Conservation (phyloP, 129 eudicot genomes). For the Gnaphalium uliginosum region DNA sequence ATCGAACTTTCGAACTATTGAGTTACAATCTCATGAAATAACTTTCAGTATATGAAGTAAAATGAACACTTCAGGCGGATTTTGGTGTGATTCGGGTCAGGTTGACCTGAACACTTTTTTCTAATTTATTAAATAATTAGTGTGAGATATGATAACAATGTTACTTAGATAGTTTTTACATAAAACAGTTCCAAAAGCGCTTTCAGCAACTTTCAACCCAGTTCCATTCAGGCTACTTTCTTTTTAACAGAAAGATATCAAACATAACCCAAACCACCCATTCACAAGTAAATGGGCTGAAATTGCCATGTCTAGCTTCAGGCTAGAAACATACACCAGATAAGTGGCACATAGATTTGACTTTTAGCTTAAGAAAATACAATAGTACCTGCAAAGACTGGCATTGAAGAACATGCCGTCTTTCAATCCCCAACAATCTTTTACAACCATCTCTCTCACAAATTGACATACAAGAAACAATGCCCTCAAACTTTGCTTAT, state of each 20-base stretch:
- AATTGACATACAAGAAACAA: constrained; percentile 63
- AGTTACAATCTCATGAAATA: constrained; percentile 7
- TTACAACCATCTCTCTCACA: constrained; percentile 50
- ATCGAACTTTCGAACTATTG: background rate
- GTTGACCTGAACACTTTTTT: too few species aligned
- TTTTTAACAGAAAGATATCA: too few species aligned
- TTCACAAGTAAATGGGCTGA: too few species aligned
- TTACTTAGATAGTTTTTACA: too few species aligned
- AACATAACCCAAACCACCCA: too few species aligned
- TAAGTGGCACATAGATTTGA: background rate
- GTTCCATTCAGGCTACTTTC: too few species aligned
- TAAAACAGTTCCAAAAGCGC: too few species aligned
- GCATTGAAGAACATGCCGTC: constrained; percentile 65
- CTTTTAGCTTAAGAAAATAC: constrained; percentile 10
- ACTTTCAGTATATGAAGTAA: background rate
- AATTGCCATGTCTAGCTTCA: background rate
- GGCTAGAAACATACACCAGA: background rate
- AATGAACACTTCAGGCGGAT: background rate
- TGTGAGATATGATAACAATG: too few species aligned
- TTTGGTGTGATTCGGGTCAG: background rate
- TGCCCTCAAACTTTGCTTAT: constrained; percentile 58
- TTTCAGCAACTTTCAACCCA: too few species aligned
- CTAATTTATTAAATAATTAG: too few species aligned
- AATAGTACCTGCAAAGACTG: constrained; percentile 56
- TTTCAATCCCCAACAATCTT: constrained; percentile 78